Evolutionary conservation across 345 rosid species (phyloP), one percentile per base, ranked within the genome.

Genomic region (Bretschneidera sinensis): DNA sequence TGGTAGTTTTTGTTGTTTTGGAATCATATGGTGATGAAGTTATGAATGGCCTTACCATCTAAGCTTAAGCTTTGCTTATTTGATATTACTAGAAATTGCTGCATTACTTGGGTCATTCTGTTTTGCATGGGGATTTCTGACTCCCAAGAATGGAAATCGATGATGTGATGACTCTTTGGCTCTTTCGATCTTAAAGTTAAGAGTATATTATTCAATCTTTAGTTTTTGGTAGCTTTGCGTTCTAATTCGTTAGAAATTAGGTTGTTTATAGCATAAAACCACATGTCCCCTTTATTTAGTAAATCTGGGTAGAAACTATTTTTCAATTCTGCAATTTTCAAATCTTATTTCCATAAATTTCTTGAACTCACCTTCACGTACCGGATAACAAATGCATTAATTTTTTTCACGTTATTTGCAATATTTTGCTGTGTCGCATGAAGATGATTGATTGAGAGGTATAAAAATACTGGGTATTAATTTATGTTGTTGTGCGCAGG

Each of bases 401-500:
- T 39, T 39, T 39, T 39, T 39, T 39, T 39, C 45, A 39, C 9
- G 1, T 39, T 39, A 2, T 39, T 9, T 13, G 1, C 2, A 4
- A 39, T 9, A 39, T 39, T 14, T 5, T 39, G 15, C 10, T 7
- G 10, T 39, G 45, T 39, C 11, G 16, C 45, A 39, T 39, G 16
- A 4, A 8, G 15, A 39, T 11, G 15, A 19, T 51, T 51, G 25
- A 51, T 10, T n/a, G n/a, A 51, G 24, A 23, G 24, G 19, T 49
- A 51, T 21, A 17, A 51, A n/a, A 23, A 8, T 56, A 18, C 23
- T 64, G 39, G 10, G 16, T 28, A 5, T 64, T 66, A 59, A 18
- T 43, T 43, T 55, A 31, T 33, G 20, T 64, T 25, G 34, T 54
- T 67, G 5, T 66, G 70, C 63, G 21, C 78, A 87, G 97, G 77